Percentiles rank a stretch among this genome's conserved stretches.
Evolutionary conservation across 305 asterid genomes (phyloP).

Genomic region (Fraxinus latifolia): DNA sequence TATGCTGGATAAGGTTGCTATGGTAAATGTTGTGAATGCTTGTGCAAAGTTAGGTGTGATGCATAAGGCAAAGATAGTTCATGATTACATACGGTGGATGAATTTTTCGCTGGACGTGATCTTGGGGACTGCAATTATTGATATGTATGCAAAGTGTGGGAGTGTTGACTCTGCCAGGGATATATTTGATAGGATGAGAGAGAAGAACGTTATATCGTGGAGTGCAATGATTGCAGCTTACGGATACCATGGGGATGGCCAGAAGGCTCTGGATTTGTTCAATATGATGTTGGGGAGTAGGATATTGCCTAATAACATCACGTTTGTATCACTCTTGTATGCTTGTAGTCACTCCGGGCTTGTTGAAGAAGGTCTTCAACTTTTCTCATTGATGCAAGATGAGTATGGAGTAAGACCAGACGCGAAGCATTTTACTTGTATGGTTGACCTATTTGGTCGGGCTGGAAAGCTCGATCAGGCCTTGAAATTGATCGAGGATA

Average conservation of each 20-base stretch:
- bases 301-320: conserved; percentile 40
- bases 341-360: conserved; percentile 62
- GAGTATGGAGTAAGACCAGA: conserved; percentile 41
- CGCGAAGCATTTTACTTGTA: conserved; percentile 52
- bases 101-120: conserved; percentile 35
- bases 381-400: conserved; percentile 44
- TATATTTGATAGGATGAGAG: conserved; percentile 42
- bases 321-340: conserved; percentile 45
- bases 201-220: conserved; percentile 52
- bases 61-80: conserved; percentile 45
- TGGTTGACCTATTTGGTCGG: conserved; percentile 57
- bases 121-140: conserved; percentile 51
- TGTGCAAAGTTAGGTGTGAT: conserved; percentile 55
- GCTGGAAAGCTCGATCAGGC: conserved; percentile 49
- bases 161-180: conserved; percentile 45
- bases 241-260: conserved; percentile 58
- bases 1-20: conserved; percentile 41
- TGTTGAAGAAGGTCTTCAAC: conserved; percentile 46
- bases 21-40: conserved; percentile 57
- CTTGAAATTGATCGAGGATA: conserved; percentile 34
- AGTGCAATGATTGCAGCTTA: conserved; percentile 63
- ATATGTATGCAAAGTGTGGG: conserved; percentile 63
- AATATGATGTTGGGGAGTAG: conserved; percentile 36
- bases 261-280: conserved; percentile 48
- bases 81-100: conserved; percentile 29